Evolutionary conservation across 371 early-diverging fungal genomes (phyloP).

Genomic region (Dentiscutata heterogama): DNA sequence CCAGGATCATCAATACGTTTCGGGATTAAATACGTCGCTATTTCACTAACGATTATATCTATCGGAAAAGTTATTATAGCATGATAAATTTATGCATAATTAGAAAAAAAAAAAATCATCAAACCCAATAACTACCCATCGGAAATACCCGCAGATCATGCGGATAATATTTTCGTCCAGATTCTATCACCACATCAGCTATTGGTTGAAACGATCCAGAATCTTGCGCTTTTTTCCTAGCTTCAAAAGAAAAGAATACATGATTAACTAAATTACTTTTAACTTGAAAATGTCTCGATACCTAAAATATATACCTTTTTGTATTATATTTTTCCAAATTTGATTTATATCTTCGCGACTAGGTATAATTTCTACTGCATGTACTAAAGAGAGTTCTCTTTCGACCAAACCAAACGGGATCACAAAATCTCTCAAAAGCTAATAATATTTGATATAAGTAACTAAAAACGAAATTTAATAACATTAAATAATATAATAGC

Average conservation of each 20-base stretch:
- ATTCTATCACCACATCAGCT: not conserved
- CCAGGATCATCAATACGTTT: not conserved
- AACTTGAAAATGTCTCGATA: not conserved
- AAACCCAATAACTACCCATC: not conserved
- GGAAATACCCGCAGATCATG: not conserved
- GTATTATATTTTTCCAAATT: conserved; percentile 25
- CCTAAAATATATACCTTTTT: not conserved
- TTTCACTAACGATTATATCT: not conserved
- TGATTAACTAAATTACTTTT: not conserved
- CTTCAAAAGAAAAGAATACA: not conserved
- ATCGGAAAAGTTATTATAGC: too few species aligned
- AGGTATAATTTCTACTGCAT: conserved; percentile 12
- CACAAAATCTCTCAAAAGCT: conserved; percentile 24
- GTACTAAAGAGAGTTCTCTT: conserved; percentile 9
- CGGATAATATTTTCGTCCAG: conserved; percentile 18
- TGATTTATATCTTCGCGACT: not conserved
- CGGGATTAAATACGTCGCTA: not conserved
- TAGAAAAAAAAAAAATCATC: too few species aligned
- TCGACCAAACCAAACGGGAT: conserved; percentile 12
- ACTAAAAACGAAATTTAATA: not conserved
- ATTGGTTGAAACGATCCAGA: not conserved
- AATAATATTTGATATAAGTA: too few species aligned
- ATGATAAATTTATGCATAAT: not conserved
- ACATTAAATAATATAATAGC: too few species aligned
- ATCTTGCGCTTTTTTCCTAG: not conserved